Evolutionary conservation across 108 stramenopile species (phyloP).

Genomic region (Conticribra guillardii): DNA sequence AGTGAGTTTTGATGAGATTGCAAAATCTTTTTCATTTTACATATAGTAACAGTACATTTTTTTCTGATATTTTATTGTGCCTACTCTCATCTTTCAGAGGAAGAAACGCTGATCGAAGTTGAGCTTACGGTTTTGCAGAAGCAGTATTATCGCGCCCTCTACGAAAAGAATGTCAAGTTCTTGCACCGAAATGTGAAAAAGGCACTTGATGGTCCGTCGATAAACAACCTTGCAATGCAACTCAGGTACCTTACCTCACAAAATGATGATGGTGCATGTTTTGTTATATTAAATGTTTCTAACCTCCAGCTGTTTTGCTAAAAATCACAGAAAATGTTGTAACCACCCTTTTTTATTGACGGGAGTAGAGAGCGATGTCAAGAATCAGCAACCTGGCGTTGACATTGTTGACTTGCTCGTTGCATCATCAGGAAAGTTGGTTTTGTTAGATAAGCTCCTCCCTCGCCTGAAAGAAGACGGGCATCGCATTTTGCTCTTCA

Average conservation of each 20-base stretch:
- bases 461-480: constrained; percentile 91
- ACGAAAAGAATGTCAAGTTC: constrained; percentile 89
- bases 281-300: no score
- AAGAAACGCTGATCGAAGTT: constrained; percentile 96
- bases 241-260: not conserved
- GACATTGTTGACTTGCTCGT: constrained; percentile 71
- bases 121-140: constrained; percentile 97
- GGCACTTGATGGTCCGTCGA: constrained; percentile 82
- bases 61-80: no score
- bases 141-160: constrained; percentile 96
- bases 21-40: no score
- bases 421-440: constrained; percentile 92
- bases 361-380: constrained; percentile 81
- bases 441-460: constrained; percentile 96
- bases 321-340: constrained; percentile 96
- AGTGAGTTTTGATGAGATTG: no score
- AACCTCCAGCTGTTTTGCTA: no score
- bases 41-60: no score
- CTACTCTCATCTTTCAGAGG: no score
- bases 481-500: constrained; percentile 94
- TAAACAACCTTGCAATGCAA: constrained; percentile 73
- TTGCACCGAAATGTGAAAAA: constrained; percentile 83
- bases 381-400: constrained; percentile 38
- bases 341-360: constrained; percentile 98
- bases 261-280: no score